Conservation (phyloP, 23 red algal genomes). For the Pyropia yezoensis region DNA sequence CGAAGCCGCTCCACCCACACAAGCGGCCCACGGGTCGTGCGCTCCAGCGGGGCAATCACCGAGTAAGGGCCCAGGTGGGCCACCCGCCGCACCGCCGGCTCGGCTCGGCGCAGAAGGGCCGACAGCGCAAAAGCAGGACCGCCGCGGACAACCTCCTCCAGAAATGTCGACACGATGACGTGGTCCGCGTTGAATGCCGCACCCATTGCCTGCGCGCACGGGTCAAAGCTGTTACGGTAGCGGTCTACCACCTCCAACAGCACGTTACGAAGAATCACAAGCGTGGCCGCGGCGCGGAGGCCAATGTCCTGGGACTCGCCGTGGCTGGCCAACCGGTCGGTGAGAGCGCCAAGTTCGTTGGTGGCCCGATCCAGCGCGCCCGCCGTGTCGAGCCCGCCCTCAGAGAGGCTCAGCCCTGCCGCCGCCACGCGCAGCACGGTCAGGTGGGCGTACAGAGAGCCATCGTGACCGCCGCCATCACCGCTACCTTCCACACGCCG, state of each 20-base stretch:
- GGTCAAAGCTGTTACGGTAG: slow-evolving; percentile 30
- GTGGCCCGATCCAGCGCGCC: slow-evolving; percentile 39
- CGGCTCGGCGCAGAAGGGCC: slow-evolving; percentile 45
- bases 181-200: slow-evolving; percentile 48
- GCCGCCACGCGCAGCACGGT: slow-evolving; percentile 29
- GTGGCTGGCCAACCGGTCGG: slow-evolving; percentile 35
- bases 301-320: slow-evolving; percentile 80
- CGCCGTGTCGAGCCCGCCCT: slow-evolving; percentile 34
- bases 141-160: slow-evolving; percentile 80
- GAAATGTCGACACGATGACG: slow-evolving; percentile 43
- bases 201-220: slow-evolving; percentile 40
- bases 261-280: slow-evolving; percentile 47
- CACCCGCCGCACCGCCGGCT: slow-evolving; percentile 54
- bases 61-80: slow-evolving; percentile 66
- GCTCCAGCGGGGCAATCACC: slow-evolving; percentile 47
- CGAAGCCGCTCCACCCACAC: slow-evolving; percentile 53
- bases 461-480: slow-evolving; percentile 39
- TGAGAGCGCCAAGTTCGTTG: slow-evolving; percentile 38
- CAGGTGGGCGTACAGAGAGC: slow-evolving; percentile 56
- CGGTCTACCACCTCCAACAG: slow-evolving; percentile 70
- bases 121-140: slow-evolving; percentile 57
- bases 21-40: slow-evolving; percentile 41
- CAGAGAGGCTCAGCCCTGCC: slow-evolving; percentile 30
- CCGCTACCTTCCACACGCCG: slow-evolving; percentile 33
- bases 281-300: slow-evolving; percentile 58